These are phyloP conservation scores for Rubroboletus satanas DNA, from an alignment of 768 basidiomycete genomes.

Conservation along the genomic window DNA sequence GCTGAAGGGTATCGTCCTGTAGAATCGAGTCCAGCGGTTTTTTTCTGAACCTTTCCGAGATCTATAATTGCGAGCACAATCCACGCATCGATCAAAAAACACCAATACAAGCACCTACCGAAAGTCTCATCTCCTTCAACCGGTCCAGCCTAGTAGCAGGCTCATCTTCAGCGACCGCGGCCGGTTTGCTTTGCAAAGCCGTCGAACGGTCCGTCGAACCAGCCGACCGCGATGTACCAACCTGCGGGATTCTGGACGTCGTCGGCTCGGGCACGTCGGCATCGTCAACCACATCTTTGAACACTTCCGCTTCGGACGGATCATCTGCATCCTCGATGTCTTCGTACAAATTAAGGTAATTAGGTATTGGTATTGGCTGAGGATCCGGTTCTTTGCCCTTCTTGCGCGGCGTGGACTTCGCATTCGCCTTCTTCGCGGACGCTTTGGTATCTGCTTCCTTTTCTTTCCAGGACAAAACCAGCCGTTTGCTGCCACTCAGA, in stretches of 20 bases:
- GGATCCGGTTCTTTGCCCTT: constrained; percentile 22
- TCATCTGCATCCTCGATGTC: constrained; percentile 28
- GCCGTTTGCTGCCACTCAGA: constrained; percentile 11
- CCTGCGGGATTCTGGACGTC: constrained; percentile 7
- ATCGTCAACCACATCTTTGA: constrained; percentile 10
- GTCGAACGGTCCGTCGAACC: neutral
- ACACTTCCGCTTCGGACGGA: constrained; percentile 14
- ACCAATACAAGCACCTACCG: constrained; percentile 8
- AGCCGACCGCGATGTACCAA: constrained; percentile 7
- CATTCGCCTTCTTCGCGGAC: constrained; percentile 7
- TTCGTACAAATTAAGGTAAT: constrained; percentile 24
- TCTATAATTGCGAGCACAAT: constrained; percentile 7
- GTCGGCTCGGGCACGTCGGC: neutral
- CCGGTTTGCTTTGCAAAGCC: neutral
- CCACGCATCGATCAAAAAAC: neutral
- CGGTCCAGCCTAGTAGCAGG: constrained; percentile 7
- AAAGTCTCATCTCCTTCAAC: constrained; percentile 19
- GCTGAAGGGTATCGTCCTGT: constrained; percentile 24
- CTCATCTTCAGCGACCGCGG: constrained; percentile 9
- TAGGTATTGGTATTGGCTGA: neutral
- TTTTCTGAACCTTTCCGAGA: constrained; percentile 8
- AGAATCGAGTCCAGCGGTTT: constrained; percentile 12
- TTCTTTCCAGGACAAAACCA: constrained; percentile 29
- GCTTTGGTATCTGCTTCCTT: constrained; percentile 10
- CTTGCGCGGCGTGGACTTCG: constrained; percentile 8